Evolutionary conservation across 2,329 filamentous ascomycete species (phyloP), one percentile per base, ranked within the genome.

Genomic region (Sporothrix pseudoabietina): DNA sequence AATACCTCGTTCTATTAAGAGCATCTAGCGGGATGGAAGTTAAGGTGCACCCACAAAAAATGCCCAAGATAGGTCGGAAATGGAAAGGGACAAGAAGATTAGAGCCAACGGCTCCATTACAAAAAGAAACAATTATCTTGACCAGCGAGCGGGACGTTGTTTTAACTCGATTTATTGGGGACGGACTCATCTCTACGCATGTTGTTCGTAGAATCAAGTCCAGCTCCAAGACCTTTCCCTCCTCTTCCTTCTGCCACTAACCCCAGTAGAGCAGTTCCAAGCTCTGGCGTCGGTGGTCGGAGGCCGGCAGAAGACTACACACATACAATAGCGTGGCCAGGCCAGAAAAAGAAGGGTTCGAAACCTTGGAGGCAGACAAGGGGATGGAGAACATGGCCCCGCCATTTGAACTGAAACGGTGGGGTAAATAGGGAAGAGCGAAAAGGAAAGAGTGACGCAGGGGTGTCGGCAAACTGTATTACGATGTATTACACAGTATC

Each of bases 141-240:
- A 16, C 14, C 44, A 19, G 44, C 22, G 22, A 19, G 44, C 22
- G 52, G 52, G 22, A 55, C 22, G 52, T 14, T 55, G 52, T 12
- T 55, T 55, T 55, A 4, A 19, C 22, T 26, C 12, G 52, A 55
- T 26, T 55, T 55, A 52, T n/a, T 69, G 44, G 16, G 47, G 68
- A 70, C 68, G 35, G 68, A 70, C 68, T 70, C 52, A 70, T 44
- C 68, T 70, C 68, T 70, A 70, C 68, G 68, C 66, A 57, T 35
- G 68, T 26, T 1, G 26, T 26, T 26, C 2, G 26, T 70, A 70
- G 49, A 57, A 57, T 59, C 32, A 22, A 70, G 52, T 57, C 68
- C 49, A 70, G 52, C 54, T 7, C n/a, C 52, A 55, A 44, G 41
- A 44, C 44, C 44, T 5, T 6, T 19, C 32, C 47, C 35, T 35